Percentiles rank a stretch among this genome's conserved stretches.
These are phyloP conservation scores for Datisca glomerata DNA, from an alignment of 306 rosid genomes.

Conservation along the genomic window DNA sequence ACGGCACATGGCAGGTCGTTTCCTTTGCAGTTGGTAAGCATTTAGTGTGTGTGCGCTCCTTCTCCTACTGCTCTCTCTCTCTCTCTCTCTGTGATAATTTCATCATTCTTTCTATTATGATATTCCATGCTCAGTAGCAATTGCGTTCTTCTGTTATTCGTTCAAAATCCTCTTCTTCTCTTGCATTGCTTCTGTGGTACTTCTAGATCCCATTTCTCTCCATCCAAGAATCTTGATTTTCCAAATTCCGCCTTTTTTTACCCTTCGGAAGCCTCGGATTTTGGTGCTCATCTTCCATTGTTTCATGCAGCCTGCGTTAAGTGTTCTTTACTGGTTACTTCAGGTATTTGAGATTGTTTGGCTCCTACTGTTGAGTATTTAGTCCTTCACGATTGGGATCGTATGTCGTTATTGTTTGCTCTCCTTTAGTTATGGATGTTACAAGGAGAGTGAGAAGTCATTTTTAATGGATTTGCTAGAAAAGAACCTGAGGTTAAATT, in stretches of 20 bases:
- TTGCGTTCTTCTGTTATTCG: slow-evolving; percentile 1
- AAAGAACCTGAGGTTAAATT: no score
- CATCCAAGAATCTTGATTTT: neutral
- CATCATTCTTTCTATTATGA: neutral
- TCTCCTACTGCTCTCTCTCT: neutral
- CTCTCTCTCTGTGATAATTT: slow-evolving; percentile 9
- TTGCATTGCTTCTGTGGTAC: neutral
- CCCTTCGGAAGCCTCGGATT: neutral
- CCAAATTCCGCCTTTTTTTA: neutral
- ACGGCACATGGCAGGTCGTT: slow-evolving; percentile 49
- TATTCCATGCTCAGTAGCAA: slow-evolving; percentile 4
- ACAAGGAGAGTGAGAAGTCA: no score
- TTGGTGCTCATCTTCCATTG: neutral
- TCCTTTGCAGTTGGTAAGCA: slow-evolving; percentile 62
- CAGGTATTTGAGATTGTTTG: neutral
- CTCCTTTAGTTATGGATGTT: no score
- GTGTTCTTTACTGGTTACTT: neutral
- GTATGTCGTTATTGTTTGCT: no score
- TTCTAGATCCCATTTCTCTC: neutral
- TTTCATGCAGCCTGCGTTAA: neutral
- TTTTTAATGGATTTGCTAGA: no score
- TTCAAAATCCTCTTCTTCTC: neutral
- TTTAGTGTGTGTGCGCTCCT: slow-evolving; percentile 32
- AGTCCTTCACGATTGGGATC: neutral
- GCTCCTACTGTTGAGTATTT: neutral